Evolutionary conservation across 1,139 yeast species (phyloP).

Genomic region (Yamadazyma dendronema): DNA sequence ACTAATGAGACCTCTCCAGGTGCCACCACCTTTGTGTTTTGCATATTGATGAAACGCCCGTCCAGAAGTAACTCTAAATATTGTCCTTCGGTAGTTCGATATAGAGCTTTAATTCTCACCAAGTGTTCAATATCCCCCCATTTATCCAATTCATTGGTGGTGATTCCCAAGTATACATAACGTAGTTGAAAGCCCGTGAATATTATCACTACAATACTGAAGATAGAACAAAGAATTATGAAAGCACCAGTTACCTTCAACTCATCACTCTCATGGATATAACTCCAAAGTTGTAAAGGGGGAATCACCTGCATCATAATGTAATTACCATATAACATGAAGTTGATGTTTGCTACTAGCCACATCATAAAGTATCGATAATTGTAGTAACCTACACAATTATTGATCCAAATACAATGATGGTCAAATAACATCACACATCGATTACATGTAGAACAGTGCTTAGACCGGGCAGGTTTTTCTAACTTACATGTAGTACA

Average conservation of each 20-base stretch:
- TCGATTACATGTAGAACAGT: conserved; percentile 69
- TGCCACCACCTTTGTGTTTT: conserved; percentile 9
- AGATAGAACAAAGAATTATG: conserved; percentile 50
- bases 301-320: conserved; percentile 35
- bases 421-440: conserved; percentile 80
- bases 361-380: conserved; percentile 69
- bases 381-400: conserved; percentile 80
- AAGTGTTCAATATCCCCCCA: conserved; percentile 76
- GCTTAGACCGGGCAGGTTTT: conserved; percentile 89
- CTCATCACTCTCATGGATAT: conserved; percentile 29
- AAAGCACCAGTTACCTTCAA: conserved; percentile 49
- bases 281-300: conserved; percentile 26
- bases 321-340: conserved; percentile 61
- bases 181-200: conserved; percentile 64
- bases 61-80: conserved; percentile 21
- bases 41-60: conserved; percentile 13
- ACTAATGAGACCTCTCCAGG: conserved; percentile 7
- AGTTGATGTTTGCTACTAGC: conserved; percentile 51
- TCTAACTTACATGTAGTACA: conserved; percentile 60
- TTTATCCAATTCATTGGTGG: conserved; percentile 86
- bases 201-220: conserved; percentile 51
- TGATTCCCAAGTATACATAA: conserved; percentile 72
- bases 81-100: conserved; percentile 12
- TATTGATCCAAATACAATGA: conserved; percentile 94
- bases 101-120: conserved; percentile 39